A percentile compares a stretch with the other conserved stretches of the same genome.
Conservation (phyloP, 225 moss, liverwort and hornwort species). For the Polytrichum commune region DNA sequence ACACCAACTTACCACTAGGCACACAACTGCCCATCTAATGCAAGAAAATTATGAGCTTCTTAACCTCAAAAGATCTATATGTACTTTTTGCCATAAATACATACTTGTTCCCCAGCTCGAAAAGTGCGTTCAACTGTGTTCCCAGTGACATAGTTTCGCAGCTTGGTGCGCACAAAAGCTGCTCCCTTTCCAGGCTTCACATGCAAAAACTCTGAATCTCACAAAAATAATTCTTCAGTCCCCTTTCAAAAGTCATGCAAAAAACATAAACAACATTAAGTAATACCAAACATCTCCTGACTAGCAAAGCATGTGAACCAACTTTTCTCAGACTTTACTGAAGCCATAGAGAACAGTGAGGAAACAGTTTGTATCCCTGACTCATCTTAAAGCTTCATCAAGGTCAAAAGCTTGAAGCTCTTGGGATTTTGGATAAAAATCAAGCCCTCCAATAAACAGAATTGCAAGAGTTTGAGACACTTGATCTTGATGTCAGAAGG, state of each 20-base stretch:
- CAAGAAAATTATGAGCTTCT: too few species aligned
- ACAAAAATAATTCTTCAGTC: slow-evolving; percentile 6
- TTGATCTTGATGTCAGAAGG: too few species aligned
- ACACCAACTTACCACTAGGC: too few species aligned
- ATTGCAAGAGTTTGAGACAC: too few species aligned
- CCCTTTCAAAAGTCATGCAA: too few species aligned
- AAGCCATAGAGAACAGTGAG: not conserved
- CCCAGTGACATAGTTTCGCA: slow-evolving; percentile 84
- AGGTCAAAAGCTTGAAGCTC: not conserved
- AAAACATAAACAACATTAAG: too few species aligned
- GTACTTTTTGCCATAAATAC: not conserved
- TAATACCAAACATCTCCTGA: too few species aligned
- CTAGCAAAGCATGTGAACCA: too few species aligned
- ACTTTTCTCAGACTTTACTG: too few species aligned
- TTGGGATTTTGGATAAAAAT: not conserved
- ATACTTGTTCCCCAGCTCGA: slow-evolving; percentile 89
- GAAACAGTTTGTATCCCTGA: not conserved
- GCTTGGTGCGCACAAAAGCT: slow-evolving; percentile 95
- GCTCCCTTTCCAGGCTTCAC: slow-evolving; percentile 99
- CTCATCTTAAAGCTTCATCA: not conserved
- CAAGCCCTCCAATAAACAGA: not conserved
- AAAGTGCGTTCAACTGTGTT: slow-evolving; percentile 96
- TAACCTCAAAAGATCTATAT: too few species aligned
- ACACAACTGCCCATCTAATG: too few species aligned
- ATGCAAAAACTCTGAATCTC: slow-evolving; percentile 81